These are phyloP conservation scores for Pyrrhoderma lamaoense DNA, from an alignment of 1,284 basidiomycete genomes.

Conservation along the genomic window DNA sequence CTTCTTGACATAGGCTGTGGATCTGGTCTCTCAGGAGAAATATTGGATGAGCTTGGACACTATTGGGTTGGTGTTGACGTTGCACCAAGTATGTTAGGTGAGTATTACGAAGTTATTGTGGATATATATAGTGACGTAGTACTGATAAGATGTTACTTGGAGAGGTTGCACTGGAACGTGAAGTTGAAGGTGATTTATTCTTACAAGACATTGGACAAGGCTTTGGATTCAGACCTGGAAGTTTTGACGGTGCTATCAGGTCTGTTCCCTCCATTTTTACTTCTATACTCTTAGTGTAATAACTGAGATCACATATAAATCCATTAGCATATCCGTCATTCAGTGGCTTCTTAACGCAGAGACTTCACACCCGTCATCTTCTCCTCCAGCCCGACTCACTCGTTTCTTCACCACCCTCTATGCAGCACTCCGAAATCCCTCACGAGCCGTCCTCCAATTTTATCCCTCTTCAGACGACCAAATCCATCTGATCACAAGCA, in stretches of 20 bases:
- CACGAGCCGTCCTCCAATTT: conserved; percentile 92
- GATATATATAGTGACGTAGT: neutral
- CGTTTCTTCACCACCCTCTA: conserved; percentile 97
- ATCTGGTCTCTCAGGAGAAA: conserved; percentile 96
- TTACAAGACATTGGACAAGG: conserved; percentile 91
- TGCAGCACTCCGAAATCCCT: conserved; percentile 85
- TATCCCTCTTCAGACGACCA: conserved; percentile 96
- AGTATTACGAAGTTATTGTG: conserved; percentile 21
- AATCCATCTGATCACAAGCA: conserved; percentile 89
- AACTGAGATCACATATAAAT: neutral
- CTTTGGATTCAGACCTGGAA: conserved; percentile 91
- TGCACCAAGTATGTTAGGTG: conserved; percentile 94
- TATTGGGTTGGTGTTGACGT: conserved; percentile 95
- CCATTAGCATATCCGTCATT: conserved; percentile 84
- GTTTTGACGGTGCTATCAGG: conserved; percentile 98
- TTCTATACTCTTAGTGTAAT: neutral
- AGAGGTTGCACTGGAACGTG: conserved; percentile 92
- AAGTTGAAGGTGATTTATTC: conserved; percentile 91
- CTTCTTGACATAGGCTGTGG: conserved; percentile 97
- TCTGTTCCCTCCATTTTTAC: conserved; percentile 25
- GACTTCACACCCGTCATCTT: conserved; percentile 82
- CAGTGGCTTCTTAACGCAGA: conserved; percentile 99
- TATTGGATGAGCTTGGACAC: conserved; percentile 91
- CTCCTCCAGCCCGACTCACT: conserved; percentile 85
- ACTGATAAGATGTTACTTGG: neutral